Base-by-base conservation (phyloP, 2,329 filamentous ascomycete species). In the Rasamsonia emersonii region DNA sequence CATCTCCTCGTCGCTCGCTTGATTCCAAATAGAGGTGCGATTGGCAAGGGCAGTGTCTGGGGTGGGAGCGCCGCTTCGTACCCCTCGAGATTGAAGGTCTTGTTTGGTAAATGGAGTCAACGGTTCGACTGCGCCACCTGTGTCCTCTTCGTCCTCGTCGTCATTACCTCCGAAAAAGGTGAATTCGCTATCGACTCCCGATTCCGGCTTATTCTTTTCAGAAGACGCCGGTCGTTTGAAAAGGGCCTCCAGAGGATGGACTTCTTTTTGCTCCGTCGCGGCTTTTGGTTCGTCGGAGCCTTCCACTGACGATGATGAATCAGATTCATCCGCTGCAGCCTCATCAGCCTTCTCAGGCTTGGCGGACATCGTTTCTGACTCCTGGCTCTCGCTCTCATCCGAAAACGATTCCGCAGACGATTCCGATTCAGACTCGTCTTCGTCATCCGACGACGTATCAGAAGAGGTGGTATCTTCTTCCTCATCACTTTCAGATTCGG, bases 1-100 rank as follows among this genome's bases (percentile, higher is more conserved):
- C 13, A 40, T 42, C 26, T 46, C 41, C 14, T 41, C 28, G 10
- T 24, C 35, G 15, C 40, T 33, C n/a, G 43, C 37, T 4, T 41
- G 41, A 5, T 45, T 46, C 50, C 51, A 53, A 18, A 58, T 49
- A 25, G 47, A 53, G 25, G 37, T 52, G 18, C 52, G 54, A 33
- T 42, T 77, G 2, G 83, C 77, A 38, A 86, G 77, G 2, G 86
- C 86, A 0, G 91, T 96, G 52, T 98, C 91, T 0, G 91, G 91
- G 0, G 91, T 98, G 0, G 91, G 91, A 2, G 91, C 91, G 4
- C 86, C 86, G 53, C 86, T 95, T 35, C 91, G 74, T n/a, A 83
- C 53, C 26, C 58, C 57, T 19, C 67, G 53, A 30, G 73, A 75
- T 40, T 86, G 74, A 18, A 89, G 67, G 44, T 96, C 89, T 44